Evolutionary conservation across 179 eudicot genomes (phyloP).

Genomic region (Carnegiea gigantea): DNA sequence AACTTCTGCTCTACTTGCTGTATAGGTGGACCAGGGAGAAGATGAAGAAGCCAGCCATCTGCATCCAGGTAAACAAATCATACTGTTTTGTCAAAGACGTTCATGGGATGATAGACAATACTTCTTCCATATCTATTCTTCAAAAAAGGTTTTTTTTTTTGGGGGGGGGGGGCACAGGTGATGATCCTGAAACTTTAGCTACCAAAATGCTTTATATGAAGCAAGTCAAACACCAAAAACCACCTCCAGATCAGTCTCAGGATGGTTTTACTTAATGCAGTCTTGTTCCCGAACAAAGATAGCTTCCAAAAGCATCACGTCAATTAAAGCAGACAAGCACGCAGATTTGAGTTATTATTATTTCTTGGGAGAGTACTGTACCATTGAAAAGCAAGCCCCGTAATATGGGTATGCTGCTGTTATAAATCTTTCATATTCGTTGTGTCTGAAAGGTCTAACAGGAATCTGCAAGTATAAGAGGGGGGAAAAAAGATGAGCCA

Average conservation of each 20-base stretch:
- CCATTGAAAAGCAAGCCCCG: slow-evolving; percentile 87
- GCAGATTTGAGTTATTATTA: neutral
- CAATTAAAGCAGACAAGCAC: neutral
- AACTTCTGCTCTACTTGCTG: slow-evolving; percentile 23
- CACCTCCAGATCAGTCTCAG: too few relatives aligned
- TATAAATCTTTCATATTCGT: slow-evolving; percentile 88
- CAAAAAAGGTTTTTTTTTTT: neutral
- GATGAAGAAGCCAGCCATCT: slow-evolving; percentile 40
- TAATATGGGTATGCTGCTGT: slow-evolving; percentile 86
- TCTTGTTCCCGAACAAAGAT: neutral
- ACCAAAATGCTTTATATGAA: neutral
- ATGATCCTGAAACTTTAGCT: neutral
- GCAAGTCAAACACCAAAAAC: neutral
- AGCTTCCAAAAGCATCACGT: neutral
- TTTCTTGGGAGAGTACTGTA: slow-evolving; percentile 12
- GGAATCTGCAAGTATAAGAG: slow-evolving; percentile 65
- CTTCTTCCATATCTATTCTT: neutral
- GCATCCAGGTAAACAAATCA: slow-evolving; percentile 16
- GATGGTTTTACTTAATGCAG: neutral
- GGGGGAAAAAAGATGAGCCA: neutral
- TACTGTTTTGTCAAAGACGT: neutral
- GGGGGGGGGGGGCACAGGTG: neutral
- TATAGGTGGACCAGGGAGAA: slow-evolving; percentile 36
- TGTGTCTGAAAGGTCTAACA: slow-evolving; percentile 86
- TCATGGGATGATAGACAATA: neutral